A percentile compares a stretch with the other conserved stretches of the same genome.
Evolutionary conservation across 148 eudicot genomes (phyloP).

Genomic region (Polygonum aviculare): DNA sequence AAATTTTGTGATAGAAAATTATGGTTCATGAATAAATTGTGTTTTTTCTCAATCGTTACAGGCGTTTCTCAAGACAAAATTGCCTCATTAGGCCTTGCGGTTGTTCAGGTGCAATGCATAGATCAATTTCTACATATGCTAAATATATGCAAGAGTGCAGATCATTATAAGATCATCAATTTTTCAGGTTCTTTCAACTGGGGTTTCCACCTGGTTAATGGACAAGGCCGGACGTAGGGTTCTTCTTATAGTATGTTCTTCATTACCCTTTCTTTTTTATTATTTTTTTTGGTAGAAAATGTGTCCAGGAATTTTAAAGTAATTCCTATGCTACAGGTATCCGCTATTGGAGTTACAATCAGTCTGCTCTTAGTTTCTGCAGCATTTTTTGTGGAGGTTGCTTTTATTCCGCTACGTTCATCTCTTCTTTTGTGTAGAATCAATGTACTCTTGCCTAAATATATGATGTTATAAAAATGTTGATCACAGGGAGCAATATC

Average conservation of each 20-base stretch:
- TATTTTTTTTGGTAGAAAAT: too few species aligned
- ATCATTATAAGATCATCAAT: background rate
- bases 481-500: slow-evolving; percentile 41
- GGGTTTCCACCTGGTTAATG: slow-evolving; percentile 62
- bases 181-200: slow-evolving; percentile 66
- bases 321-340: background rate
- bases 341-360: slow-evolving; percentile 9
- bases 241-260: slow-evolving; percentile 52
- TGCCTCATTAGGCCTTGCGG: slow-evolving; percentile 79
- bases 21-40: background rate
- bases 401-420: background rate
- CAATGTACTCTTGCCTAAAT: background rate
- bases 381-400: slow-evolving; percentile 65
- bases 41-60: slow-evolving; percentile 13
- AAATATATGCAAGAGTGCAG: background rate
- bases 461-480: background rate
- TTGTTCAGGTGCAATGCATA: slow-evolving; percentile 49
- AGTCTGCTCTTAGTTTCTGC: slow-evolving; percentile 35
- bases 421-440: slow-evolving; percentile 13
- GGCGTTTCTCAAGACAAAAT: slow-evolving; percentile 60
- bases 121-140: background rate
- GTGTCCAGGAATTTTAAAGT: too few species aligned
- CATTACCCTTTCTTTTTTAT: background rate
- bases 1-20: background rate
- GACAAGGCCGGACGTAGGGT: slow-evolving; percentile 79